Percentiles rank a stretch among this genome's conserved stretches.
These are phyloP conservation scores for Suillus ampliporus DNA, from an alignment of 768 basidiomycete genomes.

Conservation along the genomic window DNA sequence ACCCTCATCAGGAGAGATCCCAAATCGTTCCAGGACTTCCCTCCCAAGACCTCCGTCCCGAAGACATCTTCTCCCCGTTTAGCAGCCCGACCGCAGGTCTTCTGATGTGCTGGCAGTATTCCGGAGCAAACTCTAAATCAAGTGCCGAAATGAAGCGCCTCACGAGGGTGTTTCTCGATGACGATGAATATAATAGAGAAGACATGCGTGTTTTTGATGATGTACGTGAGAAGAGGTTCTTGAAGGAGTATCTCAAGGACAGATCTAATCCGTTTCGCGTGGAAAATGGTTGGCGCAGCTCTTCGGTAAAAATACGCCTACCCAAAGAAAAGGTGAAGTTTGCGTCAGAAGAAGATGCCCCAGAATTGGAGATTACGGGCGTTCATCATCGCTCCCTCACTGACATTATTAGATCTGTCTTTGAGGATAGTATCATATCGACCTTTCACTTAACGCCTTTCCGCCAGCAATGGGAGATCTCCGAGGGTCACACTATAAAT, in stretches of 20 bases:
- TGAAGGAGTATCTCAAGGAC: constrained; percentile 2
- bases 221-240: background rate
- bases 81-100: constrained; percentile 26
- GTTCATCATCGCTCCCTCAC: constrained; percentile 10
- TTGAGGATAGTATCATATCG: background rate
- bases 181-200: constrained; percentile 25
- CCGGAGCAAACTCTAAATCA: constrained; percentile 33
- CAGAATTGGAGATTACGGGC: background rate
- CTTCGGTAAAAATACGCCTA: constrained; percentile 4
- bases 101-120: constrained; percentile 39
- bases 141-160: constrained; percentile 30
- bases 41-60: background rate
- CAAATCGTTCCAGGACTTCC: background rate
- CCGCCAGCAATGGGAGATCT: constrained; percentile 1
- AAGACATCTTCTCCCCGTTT: constrained; percentile 18
- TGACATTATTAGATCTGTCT: constrained; percentile 1
- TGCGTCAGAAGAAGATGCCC: background rate
- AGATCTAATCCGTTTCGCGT: constrained; percentile 1
- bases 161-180: constrained; percentile 27
- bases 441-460: background rate
- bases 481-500: background rate
- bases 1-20: background rate
- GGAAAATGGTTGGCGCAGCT: constrained; percentile 13
- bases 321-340: constrained; percentile 9
- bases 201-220: constrained; percentile 25